Percentiles rank a stretch among this genome's conserved stretches.
Conservation (phyloP, 2,329 filamentous ascomycete genomes). For the Pestalotiopsis fici region DNA sequence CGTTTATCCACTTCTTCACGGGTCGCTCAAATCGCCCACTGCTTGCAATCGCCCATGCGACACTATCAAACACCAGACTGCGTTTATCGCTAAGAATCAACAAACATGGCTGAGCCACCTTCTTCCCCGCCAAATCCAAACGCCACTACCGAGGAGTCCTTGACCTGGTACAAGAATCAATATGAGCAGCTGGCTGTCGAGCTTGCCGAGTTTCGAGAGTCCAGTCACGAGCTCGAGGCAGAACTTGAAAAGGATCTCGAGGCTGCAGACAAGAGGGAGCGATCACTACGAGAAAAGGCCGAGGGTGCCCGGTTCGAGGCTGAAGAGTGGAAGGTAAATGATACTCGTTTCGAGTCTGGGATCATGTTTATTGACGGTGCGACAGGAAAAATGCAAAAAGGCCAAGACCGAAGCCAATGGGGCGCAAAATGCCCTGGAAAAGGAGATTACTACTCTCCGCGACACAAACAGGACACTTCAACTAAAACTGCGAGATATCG, state of each 20-base stretch:
- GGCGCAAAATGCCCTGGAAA: constrained; percentile 85
- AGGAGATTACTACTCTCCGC: constrained; percentile 90
- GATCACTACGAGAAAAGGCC: constrained; percentile 81
- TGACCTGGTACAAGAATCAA: constrained; percentile 94
- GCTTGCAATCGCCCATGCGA: background rate
- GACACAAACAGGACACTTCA: constrained; percentile 82
- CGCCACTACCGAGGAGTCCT: constrained; percentile 68
- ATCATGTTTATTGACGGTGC: background rate
- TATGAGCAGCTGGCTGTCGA: constrained; percentile 92
- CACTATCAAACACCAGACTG: background rate
- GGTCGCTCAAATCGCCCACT: background rate
- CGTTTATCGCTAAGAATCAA: constrained; percentile 5
- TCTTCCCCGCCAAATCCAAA: constrained; percentile 62
- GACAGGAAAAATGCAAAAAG: constrained; percentile 91
- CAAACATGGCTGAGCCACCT: constrained; percentile 58
- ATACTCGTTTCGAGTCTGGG: background rate
- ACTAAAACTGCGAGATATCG: constrained; percentile 85
- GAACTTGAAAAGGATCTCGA: constrained; percentile 97
- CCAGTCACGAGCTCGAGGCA: constrained; percentile 89
- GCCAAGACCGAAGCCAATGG: constrained; percentile 84
- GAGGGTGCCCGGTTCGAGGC: constrained; percentile 85
- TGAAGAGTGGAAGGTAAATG: constrained; percentile 91
- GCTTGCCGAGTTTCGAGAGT: constrained; percentile 89
- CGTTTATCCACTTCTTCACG: background rate
- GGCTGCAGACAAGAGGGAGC: constrained; percentile 89